Conservation (phyloP, 805 yeast genomes). For the Kuraishia hungarica region DNA sequence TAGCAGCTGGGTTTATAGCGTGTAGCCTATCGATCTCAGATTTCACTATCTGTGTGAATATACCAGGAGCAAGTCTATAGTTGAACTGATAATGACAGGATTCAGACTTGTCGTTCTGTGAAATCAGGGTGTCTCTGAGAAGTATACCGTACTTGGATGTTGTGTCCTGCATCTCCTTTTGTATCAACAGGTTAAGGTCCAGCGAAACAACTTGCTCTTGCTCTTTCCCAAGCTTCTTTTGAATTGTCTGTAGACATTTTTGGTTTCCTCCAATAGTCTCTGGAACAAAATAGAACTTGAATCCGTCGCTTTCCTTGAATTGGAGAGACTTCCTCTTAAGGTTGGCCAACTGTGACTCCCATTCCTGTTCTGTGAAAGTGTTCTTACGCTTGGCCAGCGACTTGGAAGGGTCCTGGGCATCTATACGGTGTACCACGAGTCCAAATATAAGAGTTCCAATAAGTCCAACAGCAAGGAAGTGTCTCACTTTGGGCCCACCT, state of each 20-base stretch:
- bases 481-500: slow-evolving; percentile 28
- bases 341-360: slow-evolving; percentile 27
- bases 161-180: slow-evolving; percentile 32
- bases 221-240: slow-evolving; percentile 6
- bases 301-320: slow-evolving; percentile 13
- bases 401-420: slow-evolving; percentile 20
- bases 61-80: slow-evolving; percentile 29
- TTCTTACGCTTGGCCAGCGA: slow-evolving; percentile 23
- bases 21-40: slow-evolving; percentile 20
- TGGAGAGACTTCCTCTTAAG: slow-evolving; percentile 21
- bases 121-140: slow-evolving; percentile 32
- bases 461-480: slow-evolving; percentile 32
- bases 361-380: slow-evolving; percentile 40
- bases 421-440: slow-evolving; percentile 20
- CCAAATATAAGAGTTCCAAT: slow-evolving; percentile 35
- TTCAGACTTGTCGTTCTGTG: slow-evolving; percentile 18
- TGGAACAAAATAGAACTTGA: slow-evolving; percentile 21
- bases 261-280: slow-evolving; percentile 8
- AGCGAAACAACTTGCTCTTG: slow-evolving; percentile 32
- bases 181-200: slow-evolving; percentile 42
- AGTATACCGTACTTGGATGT: slow-evolving; percentile 42
- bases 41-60: slow-evolving; percentile 41
- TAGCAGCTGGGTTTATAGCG: slow-evolving; percentile 23
- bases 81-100: slow-evolving; percentile 20
- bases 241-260: slow-evolving; percentile 1